Conservation (phyloP, 2,329 filamentous ascomycete species). For the Penicillium hesseltinei region DNA sequence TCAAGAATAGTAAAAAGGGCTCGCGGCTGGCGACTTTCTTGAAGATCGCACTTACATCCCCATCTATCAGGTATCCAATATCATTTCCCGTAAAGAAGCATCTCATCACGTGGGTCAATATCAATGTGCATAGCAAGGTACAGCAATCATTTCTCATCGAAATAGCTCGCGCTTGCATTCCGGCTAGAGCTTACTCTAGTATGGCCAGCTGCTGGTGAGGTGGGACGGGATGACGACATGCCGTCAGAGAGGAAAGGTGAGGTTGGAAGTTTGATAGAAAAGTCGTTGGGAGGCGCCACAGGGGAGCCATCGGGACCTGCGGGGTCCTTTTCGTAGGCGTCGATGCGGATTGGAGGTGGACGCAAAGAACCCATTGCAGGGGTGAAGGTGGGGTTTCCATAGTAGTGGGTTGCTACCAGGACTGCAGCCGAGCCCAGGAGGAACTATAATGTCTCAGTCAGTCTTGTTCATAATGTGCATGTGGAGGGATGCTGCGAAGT, state of each 20-base stretch:
- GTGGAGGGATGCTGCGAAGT: background rate
- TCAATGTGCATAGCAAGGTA: background rate
- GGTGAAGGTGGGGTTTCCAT: constrained; percentile 57
- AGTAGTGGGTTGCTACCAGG: constrained; percentile 78
- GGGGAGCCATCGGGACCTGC: constrained; percentile 47
- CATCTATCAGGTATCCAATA: constrained; percentile 20
- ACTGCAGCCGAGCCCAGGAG: constrained; percentile 76
- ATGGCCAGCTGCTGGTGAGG: constrained; percentile 51
- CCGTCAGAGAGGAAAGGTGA: constrained; percentile 50
- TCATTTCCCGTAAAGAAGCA: constrained; percentile 10
- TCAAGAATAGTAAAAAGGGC: background rate
- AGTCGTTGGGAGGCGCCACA: constrained; percentile 41
- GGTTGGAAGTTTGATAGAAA: constrained; percentile 46
- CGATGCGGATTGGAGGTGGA: constrained; percentile 55
- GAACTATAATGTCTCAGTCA: constrained; percentile 58
- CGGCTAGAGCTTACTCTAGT: constrained; percentile 42
- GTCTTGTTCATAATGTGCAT: background rate
- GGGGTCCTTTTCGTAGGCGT: constrained; percentile 72
- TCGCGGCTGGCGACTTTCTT: background rate
- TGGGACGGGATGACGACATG: constrained; percentile 54
- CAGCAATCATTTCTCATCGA: constrained; percentile 33
- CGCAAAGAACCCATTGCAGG: constrained; percentile 52
- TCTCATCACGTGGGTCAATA: background rate
- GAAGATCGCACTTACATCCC: background rate
- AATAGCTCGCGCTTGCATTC: constrained; percentile 39